These are phyloP conservation scores for Chalaropsis thielavioides DNA, from an alignment of 2,329 filamentous ascomycete species.

Conservation along the genomic window DNA sequence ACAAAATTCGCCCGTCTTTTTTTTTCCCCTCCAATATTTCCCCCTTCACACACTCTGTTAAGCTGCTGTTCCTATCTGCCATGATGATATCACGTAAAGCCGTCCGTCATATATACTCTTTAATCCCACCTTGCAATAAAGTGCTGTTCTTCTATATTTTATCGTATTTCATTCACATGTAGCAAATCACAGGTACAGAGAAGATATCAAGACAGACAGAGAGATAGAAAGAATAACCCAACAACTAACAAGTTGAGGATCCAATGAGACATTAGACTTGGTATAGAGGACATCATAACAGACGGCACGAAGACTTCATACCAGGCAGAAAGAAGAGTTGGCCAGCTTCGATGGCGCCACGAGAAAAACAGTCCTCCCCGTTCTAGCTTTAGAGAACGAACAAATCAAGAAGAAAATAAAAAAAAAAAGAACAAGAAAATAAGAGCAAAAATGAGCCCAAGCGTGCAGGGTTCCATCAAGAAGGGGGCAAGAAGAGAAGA, in stretches of 20 bases:
- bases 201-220: neutral
- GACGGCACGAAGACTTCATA: neutral
- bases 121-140: neutral
- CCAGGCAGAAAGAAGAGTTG: neutral
- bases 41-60: neutral
- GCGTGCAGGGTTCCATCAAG: neutral
- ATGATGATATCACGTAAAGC: neutral
- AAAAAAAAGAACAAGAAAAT: neutral
- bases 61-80: neutral
- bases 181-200: neutral
- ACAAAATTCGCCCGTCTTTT: neutral
- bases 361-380: neutral
- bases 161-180: no score
- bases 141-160: neutral
- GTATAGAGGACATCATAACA: slow-evolving; percentile 5
- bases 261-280: slow-evolving; percentile 5
- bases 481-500: neutral
- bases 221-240: neutral
- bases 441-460: neutral
- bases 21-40: neutral
- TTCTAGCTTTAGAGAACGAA: neutral
- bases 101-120: neutral
- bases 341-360: neutral
- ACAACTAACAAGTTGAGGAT: slow-evolving; percentile 1
- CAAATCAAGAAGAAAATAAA: slow-evolving; percentile 6